Base-by-base conservation (phyloP, 1,284 basidiomycete genomes). In the Trametes sp. region DNA sequence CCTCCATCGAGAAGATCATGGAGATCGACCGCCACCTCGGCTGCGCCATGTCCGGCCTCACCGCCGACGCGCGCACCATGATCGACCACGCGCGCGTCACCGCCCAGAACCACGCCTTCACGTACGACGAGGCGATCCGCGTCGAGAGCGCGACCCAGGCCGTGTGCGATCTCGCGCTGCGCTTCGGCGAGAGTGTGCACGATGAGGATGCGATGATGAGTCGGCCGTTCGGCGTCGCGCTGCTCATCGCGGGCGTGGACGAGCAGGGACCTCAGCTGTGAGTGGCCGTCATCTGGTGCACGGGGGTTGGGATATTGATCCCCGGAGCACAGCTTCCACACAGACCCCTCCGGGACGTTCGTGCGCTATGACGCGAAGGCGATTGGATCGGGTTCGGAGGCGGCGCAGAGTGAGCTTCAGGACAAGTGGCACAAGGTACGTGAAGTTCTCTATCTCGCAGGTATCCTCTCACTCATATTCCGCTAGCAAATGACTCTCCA, bases 181-280 rank as follows among this genome's bases (percentile, higher is more conserved):
- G 98, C 69, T 99, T 99, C 73, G 98, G 98, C 69, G 98, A 99
- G 87, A 97, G 95, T 80, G 96, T 98, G 64, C 95, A 98, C 74
- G 96, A 98, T 76, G 96, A 98, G 78, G 97, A 98, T 75, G 97
- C 97, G 6, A 92, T 98, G 89, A 99, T 99, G 96, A 97, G 95
- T 79, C 86, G 96, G 72, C 98, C 98, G 59, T 99, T 99, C 80
- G 98, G 98, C 72, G 98, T 99, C 42, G 98, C 98, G 21, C 83
- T 99, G 66, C 81, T 99, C 70, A 98, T 99, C 80, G 97, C 96
- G 26, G 98, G 98, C 52, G 87, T 97, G 70, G 98, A 99, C 74
- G 96, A 98, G 79, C 84, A 92, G 64, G 98, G 98, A 6, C 97
- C 97, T 48, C 97, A 99, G 80, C 80, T 99, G 94, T 96, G 70